Base-by-base conservation (phyloP, 1,284 basidiomycete genomes). In the Ganoderma sp. region DNA sequence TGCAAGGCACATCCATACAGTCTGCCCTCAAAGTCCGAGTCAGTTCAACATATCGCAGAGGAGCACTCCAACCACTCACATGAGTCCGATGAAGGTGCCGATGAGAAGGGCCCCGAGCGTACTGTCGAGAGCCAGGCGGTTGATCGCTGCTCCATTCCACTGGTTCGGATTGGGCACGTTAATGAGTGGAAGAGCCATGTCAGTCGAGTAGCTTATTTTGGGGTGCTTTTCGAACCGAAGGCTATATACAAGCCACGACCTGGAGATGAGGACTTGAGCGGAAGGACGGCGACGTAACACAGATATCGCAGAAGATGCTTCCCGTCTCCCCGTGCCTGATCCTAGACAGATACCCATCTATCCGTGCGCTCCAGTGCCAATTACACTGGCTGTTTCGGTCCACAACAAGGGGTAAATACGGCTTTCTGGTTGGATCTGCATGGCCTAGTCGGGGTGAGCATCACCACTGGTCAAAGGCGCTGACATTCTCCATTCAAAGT, bases 31-130 rank as follows among this genome's bases (percentile, higher is more conserved):
- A n/a, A 7, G 8, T 57, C 19, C 17, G 63, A 7, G 8, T 57
- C 19, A 25, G 63, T 6, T 28, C 19, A 9, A 19, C 9, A 5
- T 17, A 28, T 14, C 10, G 8, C 19, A 22, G 8, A 22, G 32
- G 19, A 37, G 19, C n/a, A 6, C n/a, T 17, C 3, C 32, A 2
- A 22, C 28, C 12, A 28, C 54, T 12, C 39, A 65, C 64, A 60
- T 52, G n/a, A 65, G 64, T 32, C 64, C 64, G 15, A 65, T 32
- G 34, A 60, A 50, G 4, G 64, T 65, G n/a, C 64, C 57, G 32
- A 60, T 22, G 19, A 65, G 57, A n/a, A 65, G 43, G 14, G 64
- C 64, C 8, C 64, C 64, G 14, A 60, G 25, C 10, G 64, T 59
- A 25, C 37, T 37, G 19, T 60, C 57, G 0, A 65, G 57, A 15